phyloP scores from a whole-genome alignment of 2,329 filamentous ascomycete species.

The Hypomyces rosellus region DNA sequence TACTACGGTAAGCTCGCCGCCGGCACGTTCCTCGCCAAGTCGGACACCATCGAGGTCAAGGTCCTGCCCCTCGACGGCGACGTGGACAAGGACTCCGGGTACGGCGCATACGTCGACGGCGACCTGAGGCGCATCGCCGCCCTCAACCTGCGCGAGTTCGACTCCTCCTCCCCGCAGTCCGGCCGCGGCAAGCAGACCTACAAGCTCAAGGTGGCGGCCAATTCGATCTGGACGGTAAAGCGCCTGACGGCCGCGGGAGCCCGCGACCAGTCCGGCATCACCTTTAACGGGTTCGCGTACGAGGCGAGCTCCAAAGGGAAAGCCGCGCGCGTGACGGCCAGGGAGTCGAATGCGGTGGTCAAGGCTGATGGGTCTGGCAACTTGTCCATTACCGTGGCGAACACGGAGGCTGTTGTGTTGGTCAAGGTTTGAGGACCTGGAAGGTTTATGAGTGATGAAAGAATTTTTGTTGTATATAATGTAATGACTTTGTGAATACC shows the following conservation, averaged over 20 bases:
- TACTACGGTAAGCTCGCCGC: conserved; percentile 20
- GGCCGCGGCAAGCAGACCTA: conserved; percentile 10
- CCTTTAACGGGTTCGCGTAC: conserved; percentile 17
- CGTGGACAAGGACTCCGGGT: conserved; percentile 15
- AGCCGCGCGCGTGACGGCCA: conserved; percentile 7
- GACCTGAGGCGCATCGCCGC: conserved; percentile 14
- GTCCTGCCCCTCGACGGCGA: conserved; percentile 9
- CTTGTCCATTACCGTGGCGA: conserved; percentile 12
- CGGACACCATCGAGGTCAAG: conserved; percentile 10
- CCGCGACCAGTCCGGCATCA: conserved; percentile 13
- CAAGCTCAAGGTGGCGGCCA: conserved; percentile 10
- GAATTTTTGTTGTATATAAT: too few relatives aligned
- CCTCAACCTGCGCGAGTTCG: conserved; percentile 16
- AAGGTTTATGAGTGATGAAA: background rate
- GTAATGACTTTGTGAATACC: too few relatives aligned
- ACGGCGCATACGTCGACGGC: conserved; percentile 16
- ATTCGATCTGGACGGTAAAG: conserved; percentile 12
- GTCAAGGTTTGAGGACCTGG: background rate
- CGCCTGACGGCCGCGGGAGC: conserved; percentile 15
- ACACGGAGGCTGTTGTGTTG: conserved; percentile 17
- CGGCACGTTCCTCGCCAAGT: conserved; percentile 15
- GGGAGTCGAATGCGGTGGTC: conserved; percentile 7
- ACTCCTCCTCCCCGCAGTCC: conserved; percentile 3
- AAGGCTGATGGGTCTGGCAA: conserved; percentile 10
- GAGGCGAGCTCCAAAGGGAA: conserved; percentile 14